Percentiles rank a stretch among this genome's conserved stretches.
These are phyloP conservation scores for Daldinia vernicosa DNA, from an alignment of 495 filamentous ascomycete genomes.

Conservation along the genomic window DNA sequence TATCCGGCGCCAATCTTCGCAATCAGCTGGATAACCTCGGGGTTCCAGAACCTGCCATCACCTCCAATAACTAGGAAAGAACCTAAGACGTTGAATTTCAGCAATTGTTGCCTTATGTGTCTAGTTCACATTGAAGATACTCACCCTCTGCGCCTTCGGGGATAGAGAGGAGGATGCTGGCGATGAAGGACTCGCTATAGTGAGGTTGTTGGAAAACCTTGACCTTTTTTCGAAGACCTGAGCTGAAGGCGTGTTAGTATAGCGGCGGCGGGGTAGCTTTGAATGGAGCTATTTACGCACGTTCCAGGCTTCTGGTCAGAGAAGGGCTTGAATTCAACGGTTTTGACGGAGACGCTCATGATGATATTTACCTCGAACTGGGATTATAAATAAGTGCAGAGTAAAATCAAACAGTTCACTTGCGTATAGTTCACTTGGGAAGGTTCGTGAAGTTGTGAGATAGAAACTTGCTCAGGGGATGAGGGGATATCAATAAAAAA, in stretches of 20 bases:
- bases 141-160: conserved; percentile 83
- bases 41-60: conserved; percentile 97
- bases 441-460: conserved; percentile 12
- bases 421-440: not conserved
- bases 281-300: conserved; percentile 68
- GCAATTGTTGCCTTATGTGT: not conserved
- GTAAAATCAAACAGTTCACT: not conserved
- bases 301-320: conserved; percentile 98
- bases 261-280: conserved; percentile 44
- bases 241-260: conserved; percentile 65
- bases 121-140: conserved; percentile 13
- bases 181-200: conserved; percentile 95
- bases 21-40: conserved; percentile 94
- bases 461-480: conserved; percentile 15
- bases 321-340: conserved; percentile 79
- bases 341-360: conserved; percentile 82
- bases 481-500: conserved; percentile 27
- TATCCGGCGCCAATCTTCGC: conserved; percentile 97
- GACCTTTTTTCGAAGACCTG: conserved; percentile 98
- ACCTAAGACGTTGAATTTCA: conserved; percentile 50
- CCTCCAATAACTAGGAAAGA: conserved; percentile 96
- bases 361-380: conserved; percentile 8
- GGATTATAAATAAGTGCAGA: not conserved
- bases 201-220: conserved; percentile 93
- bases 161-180: conserved; percentile 93